Base-by-base conservation (phyloP, 73 alveolate species). In the Breviolum minutum region DNA sequence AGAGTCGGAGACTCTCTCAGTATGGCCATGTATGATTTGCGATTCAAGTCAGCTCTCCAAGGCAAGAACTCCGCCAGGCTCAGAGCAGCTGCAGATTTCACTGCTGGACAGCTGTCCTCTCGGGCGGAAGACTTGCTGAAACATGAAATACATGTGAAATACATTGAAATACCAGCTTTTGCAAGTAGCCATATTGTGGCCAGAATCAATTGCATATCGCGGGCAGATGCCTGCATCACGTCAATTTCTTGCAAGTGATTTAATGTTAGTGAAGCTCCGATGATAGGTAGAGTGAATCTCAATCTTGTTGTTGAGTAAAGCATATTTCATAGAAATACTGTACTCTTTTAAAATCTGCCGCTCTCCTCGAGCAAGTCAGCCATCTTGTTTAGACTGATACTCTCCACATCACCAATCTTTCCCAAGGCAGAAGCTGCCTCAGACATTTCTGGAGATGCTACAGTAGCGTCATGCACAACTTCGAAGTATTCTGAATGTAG, bases 91-190 rank as follows among this genome's bases (percentile, higher is more conserved):
- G 98, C 98, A 7, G 98, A 92, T 63, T 92, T 92, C 30, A 92
- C 98, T 10, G 98, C 98, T 20, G 98, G 98, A 76, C 98, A 92
- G 66, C 70, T 92, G 98, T 92, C 98, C 98, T 92, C 63, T 40
- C 54, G 54, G 54, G 54, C 3, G 54, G 54, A 40, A 40, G 54
- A 40, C n/a, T 40, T 40, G 54, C 54, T 40, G 54, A 40, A n/a
- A n/a, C n/a, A n/a, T n/a, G n/a, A n/a, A n/a, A n/a, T n/a, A n/a
- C n/a, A n/a, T n/a, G n/a, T n/a, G n/a, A n/a, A 40, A 40, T 40
- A 40, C 3, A 40, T 40, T 40, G 54, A 40, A 40, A 40, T 40
- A 3, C 54, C 54, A 40, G 54, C 54, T 40, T 40, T 40, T 40
- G 54, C 54, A 40, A 74, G 5, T 74, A 22, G n/a, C 17, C 54